Evolutionary conservation across 306 rosid genomes (phyloP).

Genomic region (Myrica gale): DNA sequence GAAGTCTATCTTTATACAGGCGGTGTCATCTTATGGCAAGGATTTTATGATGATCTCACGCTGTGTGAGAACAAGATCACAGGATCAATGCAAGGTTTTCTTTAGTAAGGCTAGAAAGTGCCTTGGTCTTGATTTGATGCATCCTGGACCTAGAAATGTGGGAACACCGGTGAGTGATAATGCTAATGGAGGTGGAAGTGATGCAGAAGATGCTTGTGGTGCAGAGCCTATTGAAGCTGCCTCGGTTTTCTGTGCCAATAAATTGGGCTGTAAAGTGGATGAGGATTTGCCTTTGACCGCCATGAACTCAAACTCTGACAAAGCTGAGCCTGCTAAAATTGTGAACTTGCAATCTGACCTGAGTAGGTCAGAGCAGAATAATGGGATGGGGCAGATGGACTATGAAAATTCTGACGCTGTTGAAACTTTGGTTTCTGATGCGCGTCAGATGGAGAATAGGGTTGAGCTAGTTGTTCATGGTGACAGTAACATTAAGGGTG

Average conservation of each 20-base stretch:
- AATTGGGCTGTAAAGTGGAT: slow-evolving; percentile 50
- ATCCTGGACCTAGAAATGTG: slow-evolving; percentile 44
- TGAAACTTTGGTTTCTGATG: slow-evolving; percentile 36
- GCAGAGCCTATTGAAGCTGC: slow-evolving; percentile 62
- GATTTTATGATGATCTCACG: slow-evolving; percentile 69
- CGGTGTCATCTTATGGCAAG: slow-evolving; percentile 77
- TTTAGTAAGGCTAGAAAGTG: slow-evolving; percentile 91
- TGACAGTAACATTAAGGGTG: slow-evolving; percentile 26
- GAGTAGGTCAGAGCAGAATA: slow-evolving; percentile 35
- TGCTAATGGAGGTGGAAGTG: slow-evolving; percentile 72
- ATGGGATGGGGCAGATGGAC: slow-evolving; percentile 28
- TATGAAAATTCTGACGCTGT: slow-evolving; percentile 28
- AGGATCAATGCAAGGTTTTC: slow-evolving; percentile 86
- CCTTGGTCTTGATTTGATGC: slow-evolving; percentile 73
- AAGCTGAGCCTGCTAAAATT: slow-evolving; percentile 45
- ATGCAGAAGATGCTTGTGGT: slow-evolving; percentile 65
- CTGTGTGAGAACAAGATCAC: slow-evolving; percentile 67
- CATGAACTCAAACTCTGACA: slow-evolving; percentile 37
- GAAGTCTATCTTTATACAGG: slow-evolving; percentile 72
- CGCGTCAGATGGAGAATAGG: slow-evolving; percentile 35
- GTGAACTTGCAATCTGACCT: slow-evolving; percentile 37
- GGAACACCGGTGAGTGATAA: slow-evolving; percentile 54
- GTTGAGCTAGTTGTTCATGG: slow-evolving; percentile 35
- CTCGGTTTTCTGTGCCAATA: slow-evolving; percentile 48
- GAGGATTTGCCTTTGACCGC: slow-evolving; percentile 49